phyloP scores from a whole-genome alignment of 1,284 basidiomycete genomes.

The Cryptococcus sp. region DNA sequence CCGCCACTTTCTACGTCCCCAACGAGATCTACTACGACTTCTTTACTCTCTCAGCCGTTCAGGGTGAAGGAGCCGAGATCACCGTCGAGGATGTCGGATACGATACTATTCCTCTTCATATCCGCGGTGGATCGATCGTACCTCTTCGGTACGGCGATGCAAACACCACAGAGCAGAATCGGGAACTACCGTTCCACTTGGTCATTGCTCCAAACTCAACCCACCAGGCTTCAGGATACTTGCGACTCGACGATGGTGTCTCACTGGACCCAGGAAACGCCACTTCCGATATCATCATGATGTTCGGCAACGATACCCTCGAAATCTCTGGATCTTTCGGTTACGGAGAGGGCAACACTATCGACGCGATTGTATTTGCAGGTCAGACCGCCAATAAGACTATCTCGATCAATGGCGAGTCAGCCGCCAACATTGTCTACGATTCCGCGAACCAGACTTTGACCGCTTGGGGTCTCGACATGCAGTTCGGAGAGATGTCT shows the following conservation, averaged over 20 bases:
- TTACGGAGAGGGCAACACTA: constrained; percentile 28
- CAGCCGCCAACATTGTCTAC: constrained; percentile 1
- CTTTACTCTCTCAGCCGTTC: constrained; percentile 60
- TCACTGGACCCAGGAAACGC: constrained; percentile 50
- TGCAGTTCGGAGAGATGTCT: constrained; percentile 2
- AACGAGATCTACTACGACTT: constrained; percentile 63
- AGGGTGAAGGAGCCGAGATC: constrained; percentile 36
- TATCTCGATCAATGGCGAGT: constrained; percentile 12
- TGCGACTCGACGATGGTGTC: constrained; percentile 63
- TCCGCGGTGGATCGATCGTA: constrained; percentile 58
- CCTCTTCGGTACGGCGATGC: constrained; percentile 56
- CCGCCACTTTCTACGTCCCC: constrained; percentile 49
- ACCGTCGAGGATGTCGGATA: constrained; percentile 50
- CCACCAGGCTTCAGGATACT: constrained; percentile 54
- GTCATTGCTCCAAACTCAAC: constrained; percentile 54
- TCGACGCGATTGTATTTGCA: constrained; percentile 19
- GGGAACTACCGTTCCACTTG: constrained; percentile 55
- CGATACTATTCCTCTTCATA: constrained; percentile 62
- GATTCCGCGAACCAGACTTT: constrained; percentile 8
- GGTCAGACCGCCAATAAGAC: constrained; percentile 12
- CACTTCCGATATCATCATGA: constrained; percentile 53
- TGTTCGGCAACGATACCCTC: constrained; percentile 51
- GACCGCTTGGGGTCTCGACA: constrained; percentile 6
- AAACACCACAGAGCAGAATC: constrained; percentile 59
- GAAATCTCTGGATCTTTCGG: constrained; percentile 55